Percentiles rank a stretch among this genome's conserved stretches.
Evolutionary conservation across 2,329 filamentous ascomycete genomes (phyloP).

Genomic region (Stagonosporopsis chrysanthemi): DNA sequence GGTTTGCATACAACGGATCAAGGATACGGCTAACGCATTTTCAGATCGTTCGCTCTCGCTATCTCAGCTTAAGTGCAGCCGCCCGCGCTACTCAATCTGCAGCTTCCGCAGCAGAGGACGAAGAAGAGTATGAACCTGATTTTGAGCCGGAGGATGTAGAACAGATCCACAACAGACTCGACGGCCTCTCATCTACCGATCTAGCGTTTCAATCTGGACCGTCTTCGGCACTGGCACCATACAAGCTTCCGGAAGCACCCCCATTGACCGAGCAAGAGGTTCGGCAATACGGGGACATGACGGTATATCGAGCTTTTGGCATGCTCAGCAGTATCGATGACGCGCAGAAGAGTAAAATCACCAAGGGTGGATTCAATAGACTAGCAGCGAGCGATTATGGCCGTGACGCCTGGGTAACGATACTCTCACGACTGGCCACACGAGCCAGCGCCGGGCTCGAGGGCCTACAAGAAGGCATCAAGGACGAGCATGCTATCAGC

Average conservation of each 20-base stretch:
- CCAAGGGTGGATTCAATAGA: conserved; percentile 76
- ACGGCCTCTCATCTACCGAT: conserved; percentile 69
- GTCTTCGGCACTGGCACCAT: conserved; percentile 66
- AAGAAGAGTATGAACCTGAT: conserved; percentile 93
- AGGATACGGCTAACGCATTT: background rate
- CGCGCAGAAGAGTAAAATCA: conserved; percentile 58
- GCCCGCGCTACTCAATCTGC: conserved; percentile 39
- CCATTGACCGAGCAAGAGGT: conserved; percentile 75
- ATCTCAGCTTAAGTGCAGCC: conserved; percentile 48
- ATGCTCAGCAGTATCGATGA: conserved; percentile 79
- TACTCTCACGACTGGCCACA: conserved; percentile 85
- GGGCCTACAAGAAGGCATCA: conserved; percentile 68
- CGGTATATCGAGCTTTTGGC: conserved; percentile 78
- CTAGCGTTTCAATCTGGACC: conserved; percentile 52
- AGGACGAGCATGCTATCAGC: conserved; percentile 60
- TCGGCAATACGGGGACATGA: conserved; percentile 75
- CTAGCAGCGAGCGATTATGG: conserved; percentile 85
- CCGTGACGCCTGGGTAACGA: conserved; percentile 87
- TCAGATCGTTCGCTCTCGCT: conserved; percentile 53
- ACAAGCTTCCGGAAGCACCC: conserved; percentile 79
- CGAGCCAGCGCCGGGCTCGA: conserved; percentile 77
- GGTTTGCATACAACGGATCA: background rate
- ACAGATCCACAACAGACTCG: conserved; percentile 79
- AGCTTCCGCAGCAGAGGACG: conserved; percentile 61
- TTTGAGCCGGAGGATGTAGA: conserved; percentile 80